Base-by-base conservation (phyloP, 192 early-diverging fungal genomes). In the Podila minutissima region DNA sequence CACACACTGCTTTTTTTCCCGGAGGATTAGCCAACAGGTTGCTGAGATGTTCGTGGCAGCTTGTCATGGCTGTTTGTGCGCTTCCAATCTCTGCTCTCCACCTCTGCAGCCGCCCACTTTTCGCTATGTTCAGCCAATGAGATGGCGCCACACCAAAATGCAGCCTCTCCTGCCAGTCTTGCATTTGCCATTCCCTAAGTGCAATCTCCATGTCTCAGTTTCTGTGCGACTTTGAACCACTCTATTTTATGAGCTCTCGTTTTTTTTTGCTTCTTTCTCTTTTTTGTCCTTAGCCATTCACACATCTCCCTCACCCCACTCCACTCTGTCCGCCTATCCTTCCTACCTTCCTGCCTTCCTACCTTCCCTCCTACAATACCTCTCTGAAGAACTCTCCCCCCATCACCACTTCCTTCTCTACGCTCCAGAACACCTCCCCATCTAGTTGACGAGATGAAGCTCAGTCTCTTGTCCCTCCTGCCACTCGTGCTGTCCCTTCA, bases 401-500 rank as follows among this genome's bases (percentile, higher is more conserved):
- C 31, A 17, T 20, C 15, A 61, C 59, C 20, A 17, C 59, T 6
- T 11, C 29, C 29, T 61, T 61, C 35, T 61, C 28, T 31, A 28
- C 59, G 9, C 13, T 5, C 29, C 26, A 61, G 6, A 19, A 61
- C 59, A 32, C 19, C 31, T 33, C 59, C 28, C 41, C 41, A 46
- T 46, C 41, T 15, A 46, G 0, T 46, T 15, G 13, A 46, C 59
- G 59, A 61, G 69, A 78, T 78, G 75, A 78, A 62, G 49, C 63
- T 78, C 32, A 63, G 67, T 58, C 69, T 78, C 59, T 46, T 78
- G 62, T 75, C 74, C 15, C 59, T 78, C 59, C 58, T 78, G 38
- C 75, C 75, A 5, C 26, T 71, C 49, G 49, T 78, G 49, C 69
- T 78, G 17, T 71, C 75, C 0, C n/a, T 72, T 26, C 69, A 72